phyloP scores from a whole-genome alignment of 2,329 filamentous ascomycete species.

The Fusarium oligoseptatum region DNA sequence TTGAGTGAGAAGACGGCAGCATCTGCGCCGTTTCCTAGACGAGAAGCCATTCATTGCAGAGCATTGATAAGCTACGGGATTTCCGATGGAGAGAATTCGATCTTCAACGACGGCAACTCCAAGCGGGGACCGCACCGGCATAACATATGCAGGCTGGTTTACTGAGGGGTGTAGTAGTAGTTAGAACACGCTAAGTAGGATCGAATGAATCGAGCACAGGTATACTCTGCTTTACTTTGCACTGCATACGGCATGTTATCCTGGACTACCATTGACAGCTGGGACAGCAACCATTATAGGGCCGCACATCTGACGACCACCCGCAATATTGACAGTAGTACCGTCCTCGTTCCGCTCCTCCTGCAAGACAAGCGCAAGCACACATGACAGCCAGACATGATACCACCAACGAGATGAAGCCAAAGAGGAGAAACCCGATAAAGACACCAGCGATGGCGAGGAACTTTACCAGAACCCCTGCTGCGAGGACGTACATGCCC shows the following conservation, averaged over 20 bases:
- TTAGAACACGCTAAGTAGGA: slow-evolving; percentile 17
- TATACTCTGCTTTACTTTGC: neutral
- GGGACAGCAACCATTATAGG: slow-evolving; percentile 1
- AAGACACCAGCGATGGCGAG: slow-evolving; percentile 32
- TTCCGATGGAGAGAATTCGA: slow-evolving; percentile 17
- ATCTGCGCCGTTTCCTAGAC: slow-evolving; percentile 3
- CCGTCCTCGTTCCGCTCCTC: neutral
- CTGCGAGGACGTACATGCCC: slow-evolving; percentile 31
- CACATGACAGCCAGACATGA: slow-evolving; percentile 24
- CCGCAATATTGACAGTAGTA: slow-evolving; percentile 17
- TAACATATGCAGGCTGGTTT: neutral
- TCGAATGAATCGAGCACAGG: slow-evolving; percentile 20
- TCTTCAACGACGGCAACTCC: slow-evolving; percentile 18
- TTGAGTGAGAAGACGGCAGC: slow-evolving; percentile 13
- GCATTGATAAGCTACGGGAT: slow-evolving; percentile 14
- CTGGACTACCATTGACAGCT: neutral
- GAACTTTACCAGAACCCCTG: slow-evolving; percentile 33
- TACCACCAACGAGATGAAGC: slow-evolving; percentile 18
- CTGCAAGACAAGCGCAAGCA: slow-evolving; percentile 30
- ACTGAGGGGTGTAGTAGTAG: neutral
- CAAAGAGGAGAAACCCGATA: slow-evolving; percentile 27
- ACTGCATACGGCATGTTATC: neutral
- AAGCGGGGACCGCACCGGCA: slow-evolving; percentile 7
- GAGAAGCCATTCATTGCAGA: neutral
- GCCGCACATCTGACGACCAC: slow-evolving; percentile 1